phyloP scores from a whole-genome alignment of 2,329 filamentous ascomycete species.

The Lecanicillium sp. region DNA sequence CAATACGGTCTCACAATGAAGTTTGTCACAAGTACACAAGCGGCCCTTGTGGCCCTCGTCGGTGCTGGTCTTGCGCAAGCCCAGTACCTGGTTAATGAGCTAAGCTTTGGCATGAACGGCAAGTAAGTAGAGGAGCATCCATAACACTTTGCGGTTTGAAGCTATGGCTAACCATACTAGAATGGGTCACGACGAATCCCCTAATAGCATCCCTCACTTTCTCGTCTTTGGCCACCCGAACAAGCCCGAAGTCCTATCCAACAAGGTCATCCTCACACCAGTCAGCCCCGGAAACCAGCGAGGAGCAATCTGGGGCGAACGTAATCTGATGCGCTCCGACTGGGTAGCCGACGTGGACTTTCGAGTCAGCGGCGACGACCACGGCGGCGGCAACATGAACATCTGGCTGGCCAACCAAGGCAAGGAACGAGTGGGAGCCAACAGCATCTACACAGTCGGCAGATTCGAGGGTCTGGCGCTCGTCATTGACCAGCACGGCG shows the following conservation, averaged over 20 bases:
- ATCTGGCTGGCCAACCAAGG: conserved; percentile 81
- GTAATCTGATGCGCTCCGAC: conserved; percentile 50
- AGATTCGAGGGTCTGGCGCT: conserved; percentile 87
- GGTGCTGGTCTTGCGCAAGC: conserved; percentile 45
- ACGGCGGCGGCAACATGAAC: conserved; percentile 82
- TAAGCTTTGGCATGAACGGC: conserved; percentile 68
- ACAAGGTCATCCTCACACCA: conserved; percentile 87
- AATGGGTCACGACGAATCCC: conserved; percentile 52
- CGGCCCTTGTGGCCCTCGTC: conserved; percentile 32
- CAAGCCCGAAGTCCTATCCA: conserved; percentile 63
- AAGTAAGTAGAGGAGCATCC: too few species aligned
- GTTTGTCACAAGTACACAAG: conserved; percentile 27
- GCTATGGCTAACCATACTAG: conserved; percentile 28
- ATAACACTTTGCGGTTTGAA: too few species aligned
- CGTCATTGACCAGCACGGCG: conserved; percentile 76
- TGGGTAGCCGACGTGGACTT: conserved; percentile 86
- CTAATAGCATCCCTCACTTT: conserved; percentile 45
- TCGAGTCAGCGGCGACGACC: conserved; percentile 75
- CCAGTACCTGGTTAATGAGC: conserved; percentile 60
- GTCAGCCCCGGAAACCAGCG: conserved; percentile 78
- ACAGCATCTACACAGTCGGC: conserved; percentile 76
- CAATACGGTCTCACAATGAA: conserved; percentile 28
- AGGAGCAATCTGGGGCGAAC: conserved; percentile 73
- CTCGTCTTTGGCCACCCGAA: conserved; percentile 44
- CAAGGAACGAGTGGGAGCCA: conserved; percentile 53